Evolutionary conservation across 495 filamentous ascomycete genomes (phyloP).

Genomic region (Letharia columbiana): DNA sequence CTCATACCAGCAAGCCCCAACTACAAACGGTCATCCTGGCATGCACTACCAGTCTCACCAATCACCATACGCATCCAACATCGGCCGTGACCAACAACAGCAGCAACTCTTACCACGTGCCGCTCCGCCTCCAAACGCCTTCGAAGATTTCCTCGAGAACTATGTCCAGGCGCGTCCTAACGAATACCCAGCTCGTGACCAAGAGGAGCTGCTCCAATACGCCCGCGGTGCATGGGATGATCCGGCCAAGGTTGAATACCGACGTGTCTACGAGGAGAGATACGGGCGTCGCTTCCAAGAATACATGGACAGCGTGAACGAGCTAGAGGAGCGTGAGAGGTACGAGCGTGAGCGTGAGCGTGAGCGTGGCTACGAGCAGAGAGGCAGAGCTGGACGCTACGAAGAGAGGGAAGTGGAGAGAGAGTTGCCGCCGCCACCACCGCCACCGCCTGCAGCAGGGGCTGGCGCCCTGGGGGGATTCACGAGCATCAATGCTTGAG

Average conservation of each 20-base stretch:
- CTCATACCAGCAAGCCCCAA: constrained; percentile 17
- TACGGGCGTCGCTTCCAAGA: constrained; percentile 29
- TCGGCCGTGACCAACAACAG: constrained; percentile 8
- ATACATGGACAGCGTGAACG: constrained; percentile 19
- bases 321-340: constrained; percentile 20
- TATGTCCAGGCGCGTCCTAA: constrained; percentile 14
- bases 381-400: constrained; percentile 17
- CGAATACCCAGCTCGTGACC: constrained; percentile 16
- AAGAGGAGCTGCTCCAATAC: constrained; percentile 28
- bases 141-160: constrained; percentile 23
- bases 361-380: constrained; percentile 18
- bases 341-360: constrained; percentile 20
- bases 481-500: constrained; percentile 33
- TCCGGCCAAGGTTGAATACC: constrained; percentile 36
- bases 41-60: constrained; percentile 15
- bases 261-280: constrained; percentile 34
- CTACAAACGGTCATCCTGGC: constrained; percentile 15
- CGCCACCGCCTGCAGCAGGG: constrained; percentile 13
- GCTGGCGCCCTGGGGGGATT: constrained; percentile 27
- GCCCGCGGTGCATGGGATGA: constrained; percentile 41
- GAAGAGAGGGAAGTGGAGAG: constrained; percentile 22
- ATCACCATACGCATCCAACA: constrained; percentile 3
- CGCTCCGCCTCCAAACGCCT: constrained; percentile 12
- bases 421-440: constrained; percentile 14
- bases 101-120: constrained; percentile 10